Percentiles rank a stretch among this genome's conserved stretches.
These are phyloP conservation scores for Xylogone sp. DNA, from an alignment of 2,329 filamentous ascomycete genomes.

Conservation along the genomic window DNA sequence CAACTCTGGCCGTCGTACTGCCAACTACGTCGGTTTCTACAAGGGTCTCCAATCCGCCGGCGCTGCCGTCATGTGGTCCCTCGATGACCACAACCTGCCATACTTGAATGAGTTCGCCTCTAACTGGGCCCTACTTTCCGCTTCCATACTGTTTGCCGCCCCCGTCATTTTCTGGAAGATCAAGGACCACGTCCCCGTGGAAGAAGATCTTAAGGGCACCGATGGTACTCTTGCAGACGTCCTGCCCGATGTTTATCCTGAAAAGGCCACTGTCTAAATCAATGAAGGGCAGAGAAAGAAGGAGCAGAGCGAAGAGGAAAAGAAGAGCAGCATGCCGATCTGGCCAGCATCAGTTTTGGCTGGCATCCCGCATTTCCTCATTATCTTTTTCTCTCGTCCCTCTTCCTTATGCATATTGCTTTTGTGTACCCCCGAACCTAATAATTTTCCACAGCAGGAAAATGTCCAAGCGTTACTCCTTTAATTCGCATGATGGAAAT, in stretches of 20 bases:
- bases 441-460: too few species aligned
- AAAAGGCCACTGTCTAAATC: conserved; percentile 1
- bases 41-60: conserved; percentile 89
- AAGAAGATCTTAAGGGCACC: conserved; percentile 79
- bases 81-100: conserved; percentile 59
- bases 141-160: conserved; percentile 70
- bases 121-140: conserved; percentile 73
- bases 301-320: background rate
- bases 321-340: background rate
- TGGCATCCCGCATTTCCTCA: background rate
- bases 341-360: background rate
- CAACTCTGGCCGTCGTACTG: conserved; percentile 87
- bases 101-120: conserved; percentile 71
- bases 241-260: conserved; percentile 17
- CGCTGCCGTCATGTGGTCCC: conserved; percentile 68
- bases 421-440: too few species aligned
- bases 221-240: conserved; percentile 80
- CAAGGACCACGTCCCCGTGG: conserved; percentile 73
- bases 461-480: too few species aligned
- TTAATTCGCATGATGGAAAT: too few species aligned
- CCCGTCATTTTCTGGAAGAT: conserved; percentile 79
- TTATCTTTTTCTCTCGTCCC: too few species aligned
- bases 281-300: background rate
- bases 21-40: conserved; percentile 90
- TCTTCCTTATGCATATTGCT: too few species aligned